Evolutionary conservation across 179 eudicot genomes (phyloP), one percentile per base, ranked within the genome.

Genomic region (Spinacia oleracea): DNA sequence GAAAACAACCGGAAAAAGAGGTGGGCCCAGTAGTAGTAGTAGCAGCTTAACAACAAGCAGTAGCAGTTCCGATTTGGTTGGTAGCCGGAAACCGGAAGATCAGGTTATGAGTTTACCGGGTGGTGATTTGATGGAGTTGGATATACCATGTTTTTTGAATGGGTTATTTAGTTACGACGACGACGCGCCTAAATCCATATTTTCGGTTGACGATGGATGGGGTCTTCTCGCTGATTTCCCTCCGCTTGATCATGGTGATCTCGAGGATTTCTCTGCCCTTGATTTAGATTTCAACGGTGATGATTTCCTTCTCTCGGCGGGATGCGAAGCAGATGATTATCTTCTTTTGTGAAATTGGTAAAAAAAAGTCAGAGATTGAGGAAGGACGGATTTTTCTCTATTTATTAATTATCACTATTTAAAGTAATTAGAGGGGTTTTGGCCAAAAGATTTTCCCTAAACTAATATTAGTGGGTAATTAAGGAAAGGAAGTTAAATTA

Each of bases 91-190:
- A 71, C 72, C 77, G 71, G 71, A 16, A n/a, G 15, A 77, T 1
- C 51, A 73, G 72, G 81, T 46, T 5, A 31, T 48, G 20, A 50
- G 12, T 32, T 60, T 59, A 16, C 72, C 60, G 31, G 50, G 6
- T 23, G 7, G 5, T 5, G 9, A 18, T 2, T 9, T n/a, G 6
- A 27, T 74, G 31, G 82, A 71, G 42, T 18, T 79, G 27, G 80
- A 68, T 77, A 86, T 88, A 70, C 53, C 76, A 18, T 65, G 76
- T 75, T 79, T 64, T 21, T 75, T 86, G 77, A 64, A 43, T 50
- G 86, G 86, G 9, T 79, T 73, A 58, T 86, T 88, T 16, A 83
- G 78, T 53, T 86, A 77, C 35, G 71, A 85, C 35, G 71, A 85
- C 16, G 35, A 51, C 11, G 25, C 81, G 0, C 89, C 90, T 8